Evolutionary conservation across 345 rosid species (phyloP).

Genomic region (Citrus sinensis): DNA sequence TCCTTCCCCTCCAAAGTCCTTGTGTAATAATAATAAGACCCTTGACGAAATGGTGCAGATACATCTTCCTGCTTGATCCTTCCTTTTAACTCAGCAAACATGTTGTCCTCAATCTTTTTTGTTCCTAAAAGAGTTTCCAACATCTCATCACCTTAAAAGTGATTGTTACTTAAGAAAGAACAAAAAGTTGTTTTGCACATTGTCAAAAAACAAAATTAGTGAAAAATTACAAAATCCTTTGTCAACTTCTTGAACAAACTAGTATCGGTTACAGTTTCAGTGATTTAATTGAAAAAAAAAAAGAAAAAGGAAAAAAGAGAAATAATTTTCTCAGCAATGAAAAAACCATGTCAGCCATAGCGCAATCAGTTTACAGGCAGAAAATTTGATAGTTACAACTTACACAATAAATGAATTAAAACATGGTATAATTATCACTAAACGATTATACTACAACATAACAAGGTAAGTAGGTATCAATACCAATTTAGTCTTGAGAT

Average conservation of each 20-base stretch:
- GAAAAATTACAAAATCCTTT: neutral
- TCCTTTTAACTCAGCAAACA: constrained; percentile 69
- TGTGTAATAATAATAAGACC: constrained; percentile 65
- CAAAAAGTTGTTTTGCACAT: neutral
- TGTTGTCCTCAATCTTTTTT: constrained; percentile 56
- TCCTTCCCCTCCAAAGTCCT: constrained; percentile 83
- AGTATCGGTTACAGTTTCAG: neutral
- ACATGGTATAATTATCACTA: too few relatives aligned
- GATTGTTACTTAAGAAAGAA: neutral
- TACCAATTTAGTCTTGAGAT: too few relatives aligned
- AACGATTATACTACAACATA: too few relatives aligned
- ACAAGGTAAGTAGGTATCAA: too few relatives aligned
- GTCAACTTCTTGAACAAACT: neutral
- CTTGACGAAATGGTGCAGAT: constrained; percentile 65
- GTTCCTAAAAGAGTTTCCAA: constrained; percentile 40
- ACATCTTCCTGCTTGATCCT: constrained; percentile 89
- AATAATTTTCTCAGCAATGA: neutral
- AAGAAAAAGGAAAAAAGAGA: too few relatives aligned
- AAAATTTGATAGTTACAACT: too few relatives aligned
- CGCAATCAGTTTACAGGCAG: too few relatives aligned
- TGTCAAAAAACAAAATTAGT: neutral
- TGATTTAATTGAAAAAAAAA: neutral
- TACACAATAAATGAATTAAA: too few relatives aligned
- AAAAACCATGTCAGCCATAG: too few relatives aligned
- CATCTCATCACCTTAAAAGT: neutral